phyloP scores from a whole-genome alignment of 805 yeast species.

The Wickerhamiella lipophila region DNA sequence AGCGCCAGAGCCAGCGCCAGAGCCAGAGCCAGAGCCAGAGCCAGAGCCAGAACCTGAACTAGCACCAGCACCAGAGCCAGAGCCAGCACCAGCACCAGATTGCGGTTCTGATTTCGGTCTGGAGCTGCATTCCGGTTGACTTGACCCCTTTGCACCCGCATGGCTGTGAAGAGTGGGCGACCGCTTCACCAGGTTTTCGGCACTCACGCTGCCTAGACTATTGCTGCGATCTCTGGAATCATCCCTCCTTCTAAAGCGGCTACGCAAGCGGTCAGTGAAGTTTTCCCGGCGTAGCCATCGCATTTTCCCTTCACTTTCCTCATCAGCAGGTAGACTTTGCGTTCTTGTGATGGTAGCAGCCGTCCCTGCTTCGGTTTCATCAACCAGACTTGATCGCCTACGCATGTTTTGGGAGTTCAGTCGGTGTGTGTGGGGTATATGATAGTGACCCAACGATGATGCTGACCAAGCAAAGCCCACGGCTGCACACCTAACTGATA shows the following conservation, averaged over 20 bases:
- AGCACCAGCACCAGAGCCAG: neutral
- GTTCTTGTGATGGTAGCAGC: conserved; percentile 2
- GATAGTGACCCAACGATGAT: neutral
- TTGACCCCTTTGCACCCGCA: neutral
- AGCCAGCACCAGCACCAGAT: neutral
- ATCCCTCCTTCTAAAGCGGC: neutral
- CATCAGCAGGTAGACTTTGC: conserved; percentile 4
- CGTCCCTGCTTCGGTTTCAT: conserved; percentile 3
- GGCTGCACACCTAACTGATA: neutral
- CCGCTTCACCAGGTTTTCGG: neutral
- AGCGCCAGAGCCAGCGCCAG: neutral
- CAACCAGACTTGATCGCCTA: conserved; percentile 5
- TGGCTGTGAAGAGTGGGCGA: neutral
- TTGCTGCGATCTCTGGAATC: conserved; percentile 1
- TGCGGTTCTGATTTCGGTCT: neutral
- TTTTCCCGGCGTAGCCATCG: conserved; percentile 5
- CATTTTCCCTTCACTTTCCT: neutral
- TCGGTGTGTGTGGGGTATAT: neutral
- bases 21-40: neutral
- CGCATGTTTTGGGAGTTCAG: neutral
- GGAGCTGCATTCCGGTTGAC: no score
- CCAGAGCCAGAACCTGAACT: neutral
- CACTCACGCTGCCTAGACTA: neutral
- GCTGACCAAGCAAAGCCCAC: conserved; percentile 2
- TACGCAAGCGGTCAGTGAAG: conserved; percentile 1